Percentiles rank a stretch among this genome's conserved stretches.
Evolutionary conservation across 1,284 basidiomycete genomes (phyloP).

Genomic region (Trametes pubescens): DNA sequence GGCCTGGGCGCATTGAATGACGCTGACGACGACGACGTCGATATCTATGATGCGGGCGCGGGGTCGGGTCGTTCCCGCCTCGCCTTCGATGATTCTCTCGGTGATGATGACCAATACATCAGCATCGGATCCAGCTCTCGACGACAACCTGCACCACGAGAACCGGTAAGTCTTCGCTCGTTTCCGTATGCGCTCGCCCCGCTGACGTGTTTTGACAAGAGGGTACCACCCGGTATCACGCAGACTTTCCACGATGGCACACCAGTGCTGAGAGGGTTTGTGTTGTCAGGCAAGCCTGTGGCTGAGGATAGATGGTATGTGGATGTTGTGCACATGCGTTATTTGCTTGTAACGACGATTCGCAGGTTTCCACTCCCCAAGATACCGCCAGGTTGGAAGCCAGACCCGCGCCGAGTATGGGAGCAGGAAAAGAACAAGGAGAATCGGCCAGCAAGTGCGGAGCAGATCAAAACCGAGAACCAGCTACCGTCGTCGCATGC

Average conservation of each 20-base stretch:
- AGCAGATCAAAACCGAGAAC: conserved; percentile 21
- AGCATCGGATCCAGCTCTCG: conserved; percentile 34
- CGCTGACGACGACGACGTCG: conserved; percentile 89
- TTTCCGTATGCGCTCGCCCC: background rate
- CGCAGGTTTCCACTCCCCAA: conserved; percentile 84
- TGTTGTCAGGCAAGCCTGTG: conserved; percentile 71
- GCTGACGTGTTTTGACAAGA: conserved; percentile 23
- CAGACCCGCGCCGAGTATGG: conserved; percentile 87
- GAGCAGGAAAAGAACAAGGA: conserved; percentile 59
- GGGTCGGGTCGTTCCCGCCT: conserved; percentile 56
- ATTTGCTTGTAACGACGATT: conserved; percentile 22
- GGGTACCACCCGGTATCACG: conserved; percentile 26
- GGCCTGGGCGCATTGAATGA: conserved; percentile 88
- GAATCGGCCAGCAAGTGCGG: conserved; percentile 44
- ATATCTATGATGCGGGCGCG: conserved; percentile 73
- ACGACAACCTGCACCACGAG: conserved; percentile 5
- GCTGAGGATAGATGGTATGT: conserved; percentile 78
- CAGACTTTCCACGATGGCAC: conserved; percentile 69
- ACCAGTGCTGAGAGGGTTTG: conserved; percentile 79
- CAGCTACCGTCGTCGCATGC: conserved; percentile 43
- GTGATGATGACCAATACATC: conserved; percentile 61
- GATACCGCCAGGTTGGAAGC: conserved; percentile 84
- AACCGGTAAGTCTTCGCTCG: conserved; percentile 35
- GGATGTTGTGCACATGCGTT: conserved; percentile 20
- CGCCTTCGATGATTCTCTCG: conserved; percentile 77